These are phyloP conservation scores for Fusarium anthophilum DNA, from an alignment of 2,329 filamentous ascomycete species.

Conservation along the genomic window DNA sequence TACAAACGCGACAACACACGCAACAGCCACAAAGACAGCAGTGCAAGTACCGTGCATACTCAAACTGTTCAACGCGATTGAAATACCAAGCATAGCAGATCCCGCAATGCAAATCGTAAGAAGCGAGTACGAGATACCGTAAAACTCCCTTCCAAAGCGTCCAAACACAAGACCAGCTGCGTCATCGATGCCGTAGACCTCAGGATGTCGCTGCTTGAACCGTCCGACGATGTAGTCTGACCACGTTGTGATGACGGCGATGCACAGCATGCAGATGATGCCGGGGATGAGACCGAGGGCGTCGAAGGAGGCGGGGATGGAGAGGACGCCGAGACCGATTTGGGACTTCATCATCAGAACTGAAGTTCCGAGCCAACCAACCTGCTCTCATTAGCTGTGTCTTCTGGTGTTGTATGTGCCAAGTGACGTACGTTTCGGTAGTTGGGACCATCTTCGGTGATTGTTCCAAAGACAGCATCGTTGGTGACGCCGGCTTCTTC, in stretches of 20 bases:
- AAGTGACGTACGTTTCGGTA: slow-evolving; percentile 43
- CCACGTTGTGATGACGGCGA: slow-evolving; percentile 59
- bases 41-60: slow-evolving; percentile 52
- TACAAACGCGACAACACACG: slow-evolving; percentile 41
- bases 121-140: slow-evolving; percentile 50
- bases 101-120: slow-evolving; percentile 43
- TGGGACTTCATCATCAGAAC: slow-evolving; percentile 60
- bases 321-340: slow-evolving; percentile 57
- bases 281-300: slow-evolving; percentile 59
- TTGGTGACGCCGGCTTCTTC: slow-evolving; percentile 25
- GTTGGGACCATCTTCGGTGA: slow-evolving; percentile 44
- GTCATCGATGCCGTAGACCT: slow-evolving; percentile 65
- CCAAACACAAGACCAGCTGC: slow-evolving; percentile 60
- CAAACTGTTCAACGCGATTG: slow-evolving; percentile 52
- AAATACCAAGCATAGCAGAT: slow-evolving; percentile 44
- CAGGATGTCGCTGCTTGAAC: slow-evolving; percentile 62
- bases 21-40: slow-evolving; percentile 52
- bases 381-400: slow-evolving; percentile 42
- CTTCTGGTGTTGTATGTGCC: too few species aligned
- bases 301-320: slow-evolving; percentile 58
- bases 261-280: slow-evolving; percentile 52
- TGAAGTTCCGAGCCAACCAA: slow-evolving; percentile 56
- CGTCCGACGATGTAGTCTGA: slow-evolving; percentile 58
- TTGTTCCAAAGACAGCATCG: slow-evolving; percentile 46
- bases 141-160: slow-evolving; percentile 53